Conservation (phyloP, 345 rosid genomes). For the Citrus inodora region DNA sequence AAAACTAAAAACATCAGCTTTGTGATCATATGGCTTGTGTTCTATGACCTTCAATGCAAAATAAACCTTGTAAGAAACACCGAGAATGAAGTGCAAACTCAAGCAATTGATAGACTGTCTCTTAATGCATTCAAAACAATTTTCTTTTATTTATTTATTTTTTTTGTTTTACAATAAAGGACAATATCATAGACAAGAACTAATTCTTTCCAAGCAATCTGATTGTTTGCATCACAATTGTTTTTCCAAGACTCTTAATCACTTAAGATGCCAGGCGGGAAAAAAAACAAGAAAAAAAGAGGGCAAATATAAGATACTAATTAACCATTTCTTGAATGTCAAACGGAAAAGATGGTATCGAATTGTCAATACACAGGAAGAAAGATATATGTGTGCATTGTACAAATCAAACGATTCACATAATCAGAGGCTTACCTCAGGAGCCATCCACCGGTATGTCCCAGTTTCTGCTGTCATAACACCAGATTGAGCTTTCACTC, state of each 20-base stretch:
- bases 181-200: not conserved
- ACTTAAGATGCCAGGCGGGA: not conserved
- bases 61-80: constrained; percentile 32
- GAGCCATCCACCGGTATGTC: constrained; percentile 99
- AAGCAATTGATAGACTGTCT: not conserved
- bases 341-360: not conserved
- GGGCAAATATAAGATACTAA: not conserved
- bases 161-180: no score
- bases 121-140: not conserved
- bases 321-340: not conserved
- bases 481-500: constrained; percentile 87
- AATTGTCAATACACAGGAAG: not conserved
- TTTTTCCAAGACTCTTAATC: not conserved
- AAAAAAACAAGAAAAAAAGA: not conserved
- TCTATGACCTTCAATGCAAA: constrained; percentile 74
- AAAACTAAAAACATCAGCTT: constrained; percentile 92
- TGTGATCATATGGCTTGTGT: constrained; percentile 97
- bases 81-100: not conserved
- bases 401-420: not conserved
- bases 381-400: not conserved
- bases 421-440: constrained; percentile 56
- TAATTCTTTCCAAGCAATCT: not conserved
- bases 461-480: constrained; percentile 99
- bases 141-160: not conserved
- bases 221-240: not conserved